Conservation (phyloP, 495 filamentous ascomycete species). For the Xylaria acuta region DNA sequence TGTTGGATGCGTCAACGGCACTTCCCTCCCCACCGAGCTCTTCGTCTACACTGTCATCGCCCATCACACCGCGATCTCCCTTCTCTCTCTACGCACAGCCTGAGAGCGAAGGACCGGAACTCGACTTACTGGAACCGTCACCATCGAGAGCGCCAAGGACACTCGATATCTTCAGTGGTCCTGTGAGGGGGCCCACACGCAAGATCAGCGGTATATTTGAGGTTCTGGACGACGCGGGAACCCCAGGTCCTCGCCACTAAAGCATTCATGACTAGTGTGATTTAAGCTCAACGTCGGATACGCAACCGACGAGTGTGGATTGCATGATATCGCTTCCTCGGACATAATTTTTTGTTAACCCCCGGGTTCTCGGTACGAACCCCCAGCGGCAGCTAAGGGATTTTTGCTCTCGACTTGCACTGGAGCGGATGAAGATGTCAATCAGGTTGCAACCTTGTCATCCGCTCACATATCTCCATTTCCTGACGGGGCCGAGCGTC, state of each 20-base stretch:
- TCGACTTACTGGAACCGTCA: slow-evolving; percentile 47
- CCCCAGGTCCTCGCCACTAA: neutral
- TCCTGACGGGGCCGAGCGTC: neutral
- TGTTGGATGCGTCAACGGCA: slow-evolving; percentile 31
- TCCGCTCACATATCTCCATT: neutral
- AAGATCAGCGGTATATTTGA: slow-evolving; percentile 50
- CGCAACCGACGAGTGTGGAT: neutral
- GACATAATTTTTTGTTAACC: neutral
- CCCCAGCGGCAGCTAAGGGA: neutral
- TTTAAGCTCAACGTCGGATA: neutral
- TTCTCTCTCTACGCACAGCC: slow-evolving; percentile 35
- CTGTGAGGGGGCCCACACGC: slow-evolving; percentile 29
- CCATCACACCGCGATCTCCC: slow-evolving; percentile 21
- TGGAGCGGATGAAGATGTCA: neutral
- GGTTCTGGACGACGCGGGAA: slow-evolving; percentile 27
- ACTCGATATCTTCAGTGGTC: slow-evolving; percentile 25
- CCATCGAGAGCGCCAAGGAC: slow-evolving; percentile 29
- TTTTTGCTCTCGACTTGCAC: neutral
- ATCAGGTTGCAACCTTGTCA: neutral
- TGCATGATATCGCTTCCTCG: neutral
- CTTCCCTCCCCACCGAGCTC: slow-evolving; percentile 31
- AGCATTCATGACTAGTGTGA: neutral
- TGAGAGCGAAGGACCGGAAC: slow-evolving; percentile 33
- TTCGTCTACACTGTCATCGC: slow-evolving; percentile 39
- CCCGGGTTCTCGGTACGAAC: too few species aligned